Percentiles rank a stretch among this genome's conserved stretches.
phyloP scores from a whole-genome alignment of 208 protist species.

The Angomonas deanei region DNA sequence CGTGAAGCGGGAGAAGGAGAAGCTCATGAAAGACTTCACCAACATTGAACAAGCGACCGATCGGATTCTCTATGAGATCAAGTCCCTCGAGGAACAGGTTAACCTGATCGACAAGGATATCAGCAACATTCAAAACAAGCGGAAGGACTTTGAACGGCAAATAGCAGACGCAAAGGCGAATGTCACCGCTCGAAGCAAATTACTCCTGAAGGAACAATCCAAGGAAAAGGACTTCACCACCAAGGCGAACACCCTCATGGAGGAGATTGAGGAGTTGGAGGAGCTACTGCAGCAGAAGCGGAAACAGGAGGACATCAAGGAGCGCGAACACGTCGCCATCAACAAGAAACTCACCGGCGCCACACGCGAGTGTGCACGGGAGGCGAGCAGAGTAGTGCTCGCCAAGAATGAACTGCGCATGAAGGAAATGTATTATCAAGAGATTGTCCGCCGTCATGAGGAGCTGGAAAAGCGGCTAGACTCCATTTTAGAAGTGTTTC shows the following conservation, averaged over 20 bases:
- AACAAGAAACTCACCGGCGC: slow-evolving; percentile 69
- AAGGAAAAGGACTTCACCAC: slow-evolving; percentile 70
- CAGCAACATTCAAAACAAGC: slow-evolving; percentile 14
- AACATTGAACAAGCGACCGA: slow-evolving; percentile 39
- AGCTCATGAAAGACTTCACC: slow-evolving; percentile 40
- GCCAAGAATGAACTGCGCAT: slow-evolving; percentile 88
- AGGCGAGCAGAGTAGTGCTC: slow-evolving; percentile 60
- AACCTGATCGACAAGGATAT: slow-evolving; percentile 27
- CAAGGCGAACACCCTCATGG: slow-evolving; percentile 37
- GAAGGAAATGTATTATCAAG: slow-evolving; percentile 46
- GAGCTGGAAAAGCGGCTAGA: slow-evolving; percentile 74
- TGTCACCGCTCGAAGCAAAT: slow-evolving; percentile 72
- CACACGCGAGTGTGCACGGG: slow-evolving; percentile 82
- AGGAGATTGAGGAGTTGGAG: slow-evolving; percentile 70
- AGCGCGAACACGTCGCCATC: slow-evolving; percentile 64
- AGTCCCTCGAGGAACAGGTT: slow-evolving; percentile 40
- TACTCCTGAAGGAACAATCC: slow-evolving; percentile 82
- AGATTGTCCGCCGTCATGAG: slow-evolving; percentile 38
- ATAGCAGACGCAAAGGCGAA: slow-evolving; percentile 55
- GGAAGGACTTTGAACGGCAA: slow-evolving; percentile 39
- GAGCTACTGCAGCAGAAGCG: slow-evolving; percentile 50
- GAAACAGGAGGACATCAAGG: slow-evolving; percentile 71
- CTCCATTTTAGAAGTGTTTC: slow-evolving; percentile 77
- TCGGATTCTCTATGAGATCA: slow-evolving; percentile 36
- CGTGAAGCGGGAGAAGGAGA: slow-evolving; percentile 67